Conservation (phyloP, 2,329 filamentous ascomycete genomes). For the Coleophoma cylindrospora region DNA sequence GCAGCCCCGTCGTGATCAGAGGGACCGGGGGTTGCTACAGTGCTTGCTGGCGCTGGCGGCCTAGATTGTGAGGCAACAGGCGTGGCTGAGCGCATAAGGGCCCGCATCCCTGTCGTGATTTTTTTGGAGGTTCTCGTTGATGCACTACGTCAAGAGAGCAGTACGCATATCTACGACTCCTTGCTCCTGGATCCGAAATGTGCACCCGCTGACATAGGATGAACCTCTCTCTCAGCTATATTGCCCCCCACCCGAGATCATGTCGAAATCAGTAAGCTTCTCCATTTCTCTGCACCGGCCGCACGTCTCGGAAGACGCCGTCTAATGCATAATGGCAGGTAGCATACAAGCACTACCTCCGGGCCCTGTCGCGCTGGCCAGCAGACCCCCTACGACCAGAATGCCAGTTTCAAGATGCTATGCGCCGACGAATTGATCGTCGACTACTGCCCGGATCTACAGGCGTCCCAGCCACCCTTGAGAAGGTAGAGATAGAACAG, state of each 20-base stretch:
- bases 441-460: constrained; percentile 17
- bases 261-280: constrained; percentile 25
- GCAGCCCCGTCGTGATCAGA: too few relatives aligned
- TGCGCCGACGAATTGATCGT: constrained; percentile 39
- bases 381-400: constrained; percentile 58
- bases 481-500: constrained; percentile 48
- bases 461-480: constrained; percentile 23
- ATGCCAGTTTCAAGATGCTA: constrained; percentile 54
- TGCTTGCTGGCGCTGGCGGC: too few relatives aligned
- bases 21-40: too few relatives aligned
- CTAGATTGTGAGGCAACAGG: too few relatives aligned
- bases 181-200: background rate
- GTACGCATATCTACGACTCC: too few relatives aligned
- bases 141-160: too few relatives aligned
- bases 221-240: background rate
- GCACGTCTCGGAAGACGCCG: too few relatives aligned
- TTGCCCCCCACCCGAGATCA: constrained; percentile 2
- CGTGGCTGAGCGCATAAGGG: too few relatives aligned
- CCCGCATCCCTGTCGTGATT: too few relatives aligned
- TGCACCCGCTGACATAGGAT: background rate
- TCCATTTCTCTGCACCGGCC: too few relatives aligned
- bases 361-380: constrained; percentile 54
- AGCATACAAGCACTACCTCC: constrained; percentile 41
- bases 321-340: constrained; percentile 25
- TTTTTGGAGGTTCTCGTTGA: too few relatives aligned